phyloP scores from a whole-genome alignment of 1,284 basidiomycete genomes.

The Ceratobasidium sp. region DNA sequence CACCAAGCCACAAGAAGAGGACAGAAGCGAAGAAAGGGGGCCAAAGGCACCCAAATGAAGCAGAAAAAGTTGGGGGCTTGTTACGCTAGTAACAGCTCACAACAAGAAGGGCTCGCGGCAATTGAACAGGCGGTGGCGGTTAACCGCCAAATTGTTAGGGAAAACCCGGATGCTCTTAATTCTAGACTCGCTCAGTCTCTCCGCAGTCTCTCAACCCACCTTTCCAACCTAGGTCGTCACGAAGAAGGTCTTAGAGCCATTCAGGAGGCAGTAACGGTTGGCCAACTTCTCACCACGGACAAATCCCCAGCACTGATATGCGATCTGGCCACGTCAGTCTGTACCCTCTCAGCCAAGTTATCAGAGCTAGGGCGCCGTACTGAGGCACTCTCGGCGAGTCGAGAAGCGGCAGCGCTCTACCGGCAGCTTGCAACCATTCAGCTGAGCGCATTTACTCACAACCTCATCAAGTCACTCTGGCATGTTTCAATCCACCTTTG shows the following conservation, averaged over 20 bases:
- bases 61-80: too few relatives aligned
- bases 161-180: background rate
- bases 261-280: conserved; percentile 10
- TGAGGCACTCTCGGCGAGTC: background rate
- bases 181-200: conserved; percentile 9
- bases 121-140: background rate
- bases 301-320: background rate
- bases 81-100: too few relatives aligned
- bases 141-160: conserved; percentile 1
- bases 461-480: background rate
- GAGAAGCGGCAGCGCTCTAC: conserved; percentile 2
- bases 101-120: conserved; percentile 3
- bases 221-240: conserved; percentile 6
- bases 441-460: background rate
- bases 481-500: conserved; percentile 7
- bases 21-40: too few relatives aligned
- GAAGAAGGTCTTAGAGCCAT: conserved; percentile 18
- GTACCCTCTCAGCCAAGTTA: background rate
- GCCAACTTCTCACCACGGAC: background rate
- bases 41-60: too few relatives aligned
- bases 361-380: background rate
- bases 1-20: too few relatives aligned
- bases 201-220: conserved; percentile 4
- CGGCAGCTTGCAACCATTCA: background rate
- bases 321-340: background rate